Conservation (phyloP, 306 rosid genomes). For the Myrica gale region DNA sequence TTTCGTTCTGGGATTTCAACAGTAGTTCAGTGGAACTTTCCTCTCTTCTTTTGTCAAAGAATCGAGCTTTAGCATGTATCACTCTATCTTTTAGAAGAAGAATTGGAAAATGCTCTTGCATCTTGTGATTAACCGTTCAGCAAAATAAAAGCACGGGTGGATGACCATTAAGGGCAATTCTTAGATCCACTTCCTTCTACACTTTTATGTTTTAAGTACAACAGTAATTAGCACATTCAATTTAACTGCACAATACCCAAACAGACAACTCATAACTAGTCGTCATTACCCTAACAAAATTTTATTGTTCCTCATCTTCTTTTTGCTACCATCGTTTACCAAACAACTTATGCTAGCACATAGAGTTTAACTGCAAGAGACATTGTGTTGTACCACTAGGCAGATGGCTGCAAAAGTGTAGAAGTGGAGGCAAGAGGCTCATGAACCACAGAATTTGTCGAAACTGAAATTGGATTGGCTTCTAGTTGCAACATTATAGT, state of each 20-base stretch:
- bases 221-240: slow-evolving; percentile 8
- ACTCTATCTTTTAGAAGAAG: background rate
- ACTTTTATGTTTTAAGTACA: slow-evolving; percentile 11
- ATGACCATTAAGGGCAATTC: background rate
- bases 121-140: background rate
- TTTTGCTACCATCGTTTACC: slow-evolving; percentile 12
- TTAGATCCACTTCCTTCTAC: slow-evolving; percentile 15
- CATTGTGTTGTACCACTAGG: slow-evolving; percentile 33
- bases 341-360: too few species aligned
- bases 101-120: background rate
- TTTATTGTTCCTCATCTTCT: slow-evolving; percentile 18
- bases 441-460: slow-evolving; percentile 84
- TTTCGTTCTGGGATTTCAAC: background rate
- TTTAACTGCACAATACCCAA: background rate
- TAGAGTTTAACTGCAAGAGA: background rate
- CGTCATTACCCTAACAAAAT: slow-evolving; percentile 22
- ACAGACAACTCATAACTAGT: slow-evolving; percentile 28
- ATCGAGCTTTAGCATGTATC: background rate
- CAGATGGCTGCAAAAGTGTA: slow-evolving; percentile 58
- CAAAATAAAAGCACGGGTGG: slow-evolving; percentile 18
- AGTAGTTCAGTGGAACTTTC: background rate
- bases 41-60: background rate
- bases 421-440: slow-evolving; percentile 78
- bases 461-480: slow-evolving; percentile 61
- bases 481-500: slow-evolving; percentile 76